phyloP scores from a whole-genome alignment of 805 yeast genomes.

The Myxozyma melibiosi region DNA sequence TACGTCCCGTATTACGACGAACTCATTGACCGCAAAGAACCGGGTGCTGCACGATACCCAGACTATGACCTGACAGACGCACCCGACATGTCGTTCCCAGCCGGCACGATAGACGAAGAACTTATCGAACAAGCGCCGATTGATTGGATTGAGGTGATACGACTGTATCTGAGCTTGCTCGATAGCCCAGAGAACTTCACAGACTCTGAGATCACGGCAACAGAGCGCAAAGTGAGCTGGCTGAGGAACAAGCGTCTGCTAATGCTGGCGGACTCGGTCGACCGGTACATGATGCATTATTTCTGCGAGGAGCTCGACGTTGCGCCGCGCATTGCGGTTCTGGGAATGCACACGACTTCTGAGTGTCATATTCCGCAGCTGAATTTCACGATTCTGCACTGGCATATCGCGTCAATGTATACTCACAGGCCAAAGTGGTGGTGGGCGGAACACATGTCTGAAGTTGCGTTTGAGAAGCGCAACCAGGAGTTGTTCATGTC shows the following conservation, averaged over 20 bases:
- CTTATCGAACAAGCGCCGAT: not conserved
- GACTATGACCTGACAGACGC: not conserved
- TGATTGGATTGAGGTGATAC: not conserved
- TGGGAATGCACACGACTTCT: slow-evolving; percentile 19
- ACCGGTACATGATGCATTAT: slow-evolving; percentile 18
- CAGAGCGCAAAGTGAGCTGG: slow-evolving; percentile 13
- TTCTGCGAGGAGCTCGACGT: slow-evolving; percentile 15
- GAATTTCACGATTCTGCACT: slow-evolving; percentile 20
- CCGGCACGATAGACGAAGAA: not conserved
- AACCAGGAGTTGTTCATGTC: slow-evolving; percentile 17
- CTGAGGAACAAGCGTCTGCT: slow-evolving; percentile 17
- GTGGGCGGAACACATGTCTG: slow-evolving; percentile 18
- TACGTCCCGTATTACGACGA: slow-evolving; percentile 14
- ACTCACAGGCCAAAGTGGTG: slow-evolving; percentile 23
- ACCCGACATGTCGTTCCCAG: not conserved
- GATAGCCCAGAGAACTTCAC: not conserved
- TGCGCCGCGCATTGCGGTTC: not conserved
- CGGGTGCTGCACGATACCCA: not conserved
- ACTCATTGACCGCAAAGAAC: not conserved
- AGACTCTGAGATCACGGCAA: not conserved
- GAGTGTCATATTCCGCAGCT: slow-evolving; percentile 15
- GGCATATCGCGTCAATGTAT: slow-evolving; percentile 24
- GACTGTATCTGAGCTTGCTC: not conserved
- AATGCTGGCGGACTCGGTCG: slow-evolving; percentile 28
- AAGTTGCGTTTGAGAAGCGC: slow-evolving; percentile 24